phyloP scores from a whole-genome alignment of 176 grass and related monocot genomes.

The Triticum turgidum region DNA sequence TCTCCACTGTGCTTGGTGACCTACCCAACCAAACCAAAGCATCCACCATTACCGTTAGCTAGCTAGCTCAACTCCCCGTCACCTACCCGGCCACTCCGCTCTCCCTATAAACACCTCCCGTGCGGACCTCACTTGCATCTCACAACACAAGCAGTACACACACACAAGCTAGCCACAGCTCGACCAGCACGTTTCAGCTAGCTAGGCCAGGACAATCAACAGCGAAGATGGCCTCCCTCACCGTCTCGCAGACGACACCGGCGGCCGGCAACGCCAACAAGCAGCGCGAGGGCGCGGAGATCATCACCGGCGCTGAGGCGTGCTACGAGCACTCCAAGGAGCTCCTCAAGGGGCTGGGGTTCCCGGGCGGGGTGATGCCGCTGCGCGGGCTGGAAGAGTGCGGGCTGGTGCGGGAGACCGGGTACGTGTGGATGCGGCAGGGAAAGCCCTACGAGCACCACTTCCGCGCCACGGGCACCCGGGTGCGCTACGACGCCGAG shows the following conservation, averaged over 20 bases:
- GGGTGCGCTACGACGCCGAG: conserved; percentile 69
- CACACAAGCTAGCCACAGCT: neutral
- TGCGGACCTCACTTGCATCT: neutral
- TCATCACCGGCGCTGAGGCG: conserved; percentile 62
- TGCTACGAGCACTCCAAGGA: conserved; percentile 77
- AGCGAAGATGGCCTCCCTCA: conserved; percentile 54
- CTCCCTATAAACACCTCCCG: conserved; percentile 27
- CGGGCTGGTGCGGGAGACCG: conserved; percentile 77
- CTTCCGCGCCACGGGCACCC: conserved; percentile 60
- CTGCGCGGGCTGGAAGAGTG: conserved; percentile 74
- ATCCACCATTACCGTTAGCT: conserved; percentile 28
- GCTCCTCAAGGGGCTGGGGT: conserved; percentile 66
- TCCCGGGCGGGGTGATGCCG: conserved; percentile 83
- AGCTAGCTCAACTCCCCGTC: conserved; percentile 43
- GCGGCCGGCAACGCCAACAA: neutral
- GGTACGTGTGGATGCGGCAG: conserved; percentile 95
- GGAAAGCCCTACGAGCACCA: conserved; percentile 73
- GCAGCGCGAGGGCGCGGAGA: conserved; percentile 58
- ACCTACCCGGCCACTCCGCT: neutral
- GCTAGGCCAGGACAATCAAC: neutral
- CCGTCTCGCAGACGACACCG: conserved; percentile 14
- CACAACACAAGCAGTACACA: neutral
- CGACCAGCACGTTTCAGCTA: neutral
- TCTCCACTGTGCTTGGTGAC: conserved; percentile 28
- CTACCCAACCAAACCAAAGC: conserved; percentile 28